Base-by-base conservation (phyloP, 345 rosid species). In the Clarkia xantiana region DNA sequence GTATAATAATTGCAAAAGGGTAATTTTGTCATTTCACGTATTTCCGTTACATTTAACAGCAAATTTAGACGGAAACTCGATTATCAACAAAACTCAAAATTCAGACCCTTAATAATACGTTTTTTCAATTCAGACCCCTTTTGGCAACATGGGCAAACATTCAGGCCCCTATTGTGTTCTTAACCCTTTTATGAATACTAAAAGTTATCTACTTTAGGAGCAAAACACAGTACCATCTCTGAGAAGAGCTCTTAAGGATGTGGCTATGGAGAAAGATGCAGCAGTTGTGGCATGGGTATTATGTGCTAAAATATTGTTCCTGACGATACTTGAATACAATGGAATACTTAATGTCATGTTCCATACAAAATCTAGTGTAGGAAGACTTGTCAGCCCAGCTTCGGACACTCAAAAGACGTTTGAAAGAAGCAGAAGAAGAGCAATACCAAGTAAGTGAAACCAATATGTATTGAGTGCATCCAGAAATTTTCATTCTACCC, bases 231-330 rank as follows among this genome's bases (percentile, higher is more conserved):
- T 91, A 42, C 96, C 96, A 47, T 86, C 98, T 67, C 65, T 91
- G 64, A 84, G 98, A 56, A 84, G 77, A 69, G 94, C 98, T 29
- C 78, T 91, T 40, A 84, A 71, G 77, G 96, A 91, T 69, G 89
- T 84, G 51, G 98, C 96, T 14, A 82, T 86, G 83, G 96, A 91
- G 81, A 91, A 91, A 74, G 96, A 91, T 78, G 98, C 96, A 44
- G 94, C 98, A 61, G 96, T 86, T 70, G 94, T 86, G 67, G 77
- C 75, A 62, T 79, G 93, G 76, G 98, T 82, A 72, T 29, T 29
- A 7, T 9, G 43, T 40, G 34, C 18, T 11, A 43, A 44, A 40
- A 39, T 3, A 18, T 42, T 54, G n/a, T 44, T 43, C 15, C 47
- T 54, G 39, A 44, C 2, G 20, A 18, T 41, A 18, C 57, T 14